Conservation (phyloP, 2,329 filamentous ascomycete genomes). For the Aureobasidium subglaciale region DNA sequence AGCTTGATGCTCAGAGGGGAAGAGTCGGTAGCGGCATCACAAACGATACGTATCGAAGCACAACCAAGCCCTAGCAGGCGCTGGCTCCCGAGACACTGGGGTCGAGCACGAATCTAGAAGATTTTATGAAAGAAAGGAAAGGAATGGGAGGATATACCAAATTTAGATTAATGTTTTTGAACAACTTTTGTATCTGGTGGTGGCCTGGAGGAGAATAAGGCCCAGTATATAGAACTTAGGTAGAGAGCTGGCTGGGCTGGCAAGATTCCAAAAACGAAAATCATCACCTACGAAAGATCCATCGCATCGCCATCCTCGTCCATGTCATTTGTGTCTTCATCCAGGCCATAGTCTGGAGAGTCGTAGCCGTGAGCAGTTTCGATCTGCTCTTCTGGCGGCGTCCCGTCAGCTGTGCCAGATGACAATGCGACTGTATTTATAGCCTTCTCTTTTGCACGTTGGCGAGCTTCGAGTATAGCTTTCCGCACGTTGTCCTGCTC, state of each 20-base stretch:
- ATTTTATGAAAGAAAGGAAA: conserved; percentile 4
- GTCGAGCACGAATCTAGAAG: conserved; percentile 1
- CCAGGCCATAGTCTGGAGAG: conserved; percentile 13
- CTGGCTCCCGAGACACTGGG: conserved; percentile 11
- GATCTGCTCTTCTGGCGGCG: conserved; percentile 15
- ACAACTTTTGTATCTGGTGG: neutral
- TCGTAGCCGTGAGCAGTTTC: conserved; percentile 28
- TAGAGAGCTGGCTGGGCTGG: conserved; percentile 9
- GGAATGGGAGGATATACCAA: no score
- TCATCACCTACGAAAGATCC: conserved; percentile 42
- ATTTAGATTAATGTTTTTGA: conserved; percentile 9
- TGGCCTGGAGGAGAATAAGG: conserved; percentile 1
- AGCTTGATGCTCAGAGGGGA: conserved; percentile 2
- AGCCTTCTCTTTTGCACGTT: conserved; percentile 54
- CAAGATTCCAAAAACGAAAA: neutral
- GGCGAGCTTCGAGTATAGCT: conserved; percentile 73
- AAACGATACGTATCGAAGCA: neutral
- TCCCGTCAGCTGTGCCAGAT: neutral
- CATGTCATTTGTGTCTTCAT: conserved; percentile 24
- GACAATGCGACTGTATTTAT: conserved; percentile 14
- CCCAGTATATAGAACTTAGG: conserved; percentile 10
- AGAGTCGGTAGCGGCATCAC: neutral
- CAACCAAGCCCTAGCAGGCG: conserved; percentile 6
- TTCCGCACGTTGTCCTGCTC: conserved; percentile 70
- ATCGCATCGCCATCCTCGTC: conserved; percentile 53